Evolutionary conservation across 1,139 yeast genomes (phyloP).

Genomic region (Geotrichum phurueaensis): DNA sequence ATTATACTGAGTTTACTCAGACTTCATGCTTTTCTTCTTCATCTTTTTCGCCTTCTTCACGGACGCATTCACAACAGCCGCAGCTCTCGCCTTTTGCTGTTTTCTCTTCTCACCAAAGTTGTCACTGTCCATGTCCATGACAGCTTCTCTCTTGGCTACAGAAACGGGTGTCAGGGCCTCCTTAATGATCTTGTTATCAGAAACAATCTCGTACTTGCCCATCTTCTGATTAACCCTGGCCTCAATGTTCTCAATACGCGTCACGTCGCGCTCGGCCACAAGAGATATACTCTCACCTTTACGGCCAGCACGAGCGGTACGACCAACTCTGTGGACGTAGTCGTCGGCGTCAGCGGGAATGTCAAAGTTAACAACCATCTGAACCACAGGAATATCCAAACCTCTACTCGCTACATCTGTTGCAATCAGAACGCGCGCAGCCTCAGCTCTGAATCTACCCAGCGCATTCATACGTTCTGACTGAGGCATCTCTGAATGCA

Average conservation of each 20-base stretch:
- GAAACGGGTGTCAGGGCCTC: slow-evolving; percentile 60
- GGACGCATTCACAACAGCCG: neutral
- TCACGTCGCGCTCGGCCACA: slow-evolving; percentile 79
- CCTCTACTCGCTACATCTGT: slow-evolving; percentile 98
- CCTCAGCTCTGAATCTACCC: slow-evolving; percentile 89
- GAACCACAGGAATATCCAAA: slow-evolving; percentile 89
- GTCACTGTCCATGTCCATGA: slow-evolving; percentile 90
- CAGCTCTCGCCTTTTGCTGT: slow-evolving; percentile 44
- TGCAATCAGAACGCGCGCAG: slow-evolving; percentile 85
- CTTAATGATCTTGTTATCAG: slow-evolving; percentile 71
- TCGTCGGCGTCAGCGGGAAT: slow-evolving; percentile 96
- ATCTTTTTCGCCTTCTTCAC: neutral
- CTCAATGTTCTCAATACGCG: slow-evolving; percentile 78
- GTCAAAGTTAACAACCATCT: slow-evolving; percentile 82
- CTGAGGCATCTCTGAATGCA: slow-evolving; percentile 95
- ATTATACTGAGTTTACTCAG: neutral
- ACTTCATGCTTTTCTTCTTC: neutral
- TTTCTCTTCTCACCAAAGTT: slow-evolving; percentile 71
- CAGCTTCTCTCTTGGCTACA: slow-evolving; percentile 81
- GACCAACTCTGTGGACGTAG: slow-evolving; percentile 96
- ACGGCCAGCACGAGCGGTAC: slow-evolving; percentile 99
- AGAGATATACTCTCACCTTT: slow-evolving; percentile 64
- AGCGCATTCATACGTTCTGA: slow-evolving; percentile 81
- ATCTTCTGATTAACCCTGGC: slow-evolving; percentile 73
- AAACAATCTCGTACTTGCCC: slow-evolving; percentile 61